These are phyloP conservation scores for Suillus hirtellus DNA, from an alignment of 768 basidiomycete genomes.

Conservation along the genomic window DNA sequence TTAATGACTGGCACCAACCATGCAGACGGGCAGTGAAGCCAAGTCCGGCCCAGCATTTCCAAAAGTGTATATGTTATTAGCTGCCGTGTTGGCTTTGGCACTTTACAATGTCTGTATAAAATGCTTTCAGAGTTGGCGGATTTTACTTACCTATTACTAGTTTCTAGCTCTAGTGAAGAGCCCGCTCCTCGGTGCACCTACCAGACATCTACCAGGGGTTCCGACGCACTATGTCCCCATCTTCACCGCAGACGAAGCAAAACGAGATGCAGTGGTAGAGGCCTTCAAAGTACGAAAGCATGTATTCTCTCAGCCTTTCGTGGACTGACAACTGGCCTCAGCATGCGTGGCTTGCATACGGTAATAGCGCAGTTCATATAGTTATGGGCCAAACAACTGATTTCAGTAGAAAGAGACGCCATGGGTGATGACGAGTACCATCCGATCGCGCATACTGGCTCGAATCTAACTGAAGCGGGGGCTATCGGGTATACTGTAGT, in stretches of 20 bases:
- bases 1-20: not conserved
- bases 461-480: slow-evolving; percentile 75
- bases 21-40: slow-evolving; percentile 11
- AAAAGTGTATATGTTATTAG: slow-evolving; percentile 15
- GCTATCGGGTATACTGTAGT: slow-evolving; percentile 89
- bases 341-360: slow-evolving; percentile 88
- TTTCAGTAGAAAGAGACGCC: slow-evolving; percentile 71
- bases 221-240: slow-evolving; percentile 18
- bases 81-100: slow-evolving; percentile 11
- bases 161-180: slow-evolving; percentile 11
- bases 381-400: slow-evolving; percentile 15
- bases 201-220: slow-evolving; percentile 21
- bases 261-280: slow-evolving; percentile 68
- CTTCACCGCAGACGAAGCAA: slow-evolving; percentile 57
- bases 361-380: slow-evolving; percentile 39
- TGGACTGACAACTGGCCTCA: slow-evolving; percentile 28
- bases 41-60: slow-evolving; percentile 4
- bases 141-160: slow-evolving; percentile 18
- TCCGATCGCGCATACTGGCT: slow-evolving; percentile 71
- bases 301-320: not conserved
- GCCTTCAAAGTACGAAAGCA: slow-evolving; percentile 69
- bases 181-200: slow-evolving; percentile 12
- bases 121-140: not conserved
- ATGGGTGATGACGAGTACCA: slow-evolving; percentile 94
- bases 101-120: slow-evolving; percentile 22